Percentiles rank a stretch among this genome's conserved stretches.
Conservation (phyloP, 495 filamentous ascomycete species). For the Penicillium ochrochloron region DNA sequence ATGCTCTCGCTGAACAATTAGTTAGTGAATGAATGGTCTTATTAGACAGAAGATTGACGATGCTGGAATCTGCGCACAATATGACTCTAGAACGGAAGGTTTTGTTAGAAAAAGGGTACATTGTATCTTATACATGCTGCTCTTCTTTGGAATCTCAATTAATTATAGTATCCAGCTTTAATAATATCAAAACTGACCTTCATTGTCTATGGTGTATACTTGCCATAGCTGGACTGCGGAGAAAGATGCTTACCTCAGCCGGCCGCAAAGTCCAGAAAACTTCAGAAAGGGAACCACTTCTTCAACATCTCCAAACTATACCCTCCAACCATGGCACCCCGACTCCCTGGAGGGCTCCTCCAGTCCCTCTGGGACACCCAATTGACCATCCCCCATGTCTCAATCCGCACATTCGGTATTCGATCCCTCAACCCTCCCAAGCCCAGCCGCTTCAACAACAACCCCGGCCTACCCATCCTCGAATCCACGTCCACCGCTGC, state of each 20-base stretch:
- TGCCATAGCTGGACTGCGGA: background rate
- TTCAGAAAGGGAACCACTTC: slow-evolving; percentile 17
- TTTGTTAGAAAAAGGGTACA: background rate
- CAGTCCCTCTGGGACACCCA: slow-evolving; percentile 28
- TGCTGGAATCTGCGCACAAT: background rate
- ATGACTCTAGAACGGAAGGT: background rate
- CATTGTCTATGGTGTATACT: background rate
- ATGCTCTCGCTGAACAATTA: background rate
- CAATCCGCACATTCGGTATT: slow-evolving; percentile 50
- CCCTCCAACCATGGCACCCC: slow-evolving; percentile 39
- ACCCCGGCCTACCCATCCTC: slow-evolving; percentile 56
- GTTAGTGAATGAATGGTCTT: background rate
- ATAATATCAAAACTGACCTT: no score
- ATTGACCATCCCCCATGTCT: slow-evolving; percentile 24
- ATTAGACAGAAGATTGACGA: background rate
- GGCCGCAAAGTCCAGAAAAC: slow-evolving; percentile 25
- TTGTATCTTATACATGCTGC: background rate
- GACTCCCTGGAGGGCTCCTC: slow-evolving; percentile 41
- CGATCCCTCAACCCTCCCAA: slow-evolving; percentile 55
- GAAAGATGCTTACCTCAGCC: slow-evolving; percentile 8
- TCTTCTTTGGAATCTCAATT: no score
- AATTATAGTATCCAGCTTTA: no score
- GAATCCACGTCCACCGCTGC: slow-evolving; percentile 77
- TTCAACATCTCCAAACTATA: slow-evolving; percentile 5
- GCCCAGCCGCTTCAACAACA: slow-evolving; percentile 51